Evolutionary conservation across 2,329 filamentous ascomycete species (phyloP).

Genomic region (Biscogniauxia sp.): DNA sequence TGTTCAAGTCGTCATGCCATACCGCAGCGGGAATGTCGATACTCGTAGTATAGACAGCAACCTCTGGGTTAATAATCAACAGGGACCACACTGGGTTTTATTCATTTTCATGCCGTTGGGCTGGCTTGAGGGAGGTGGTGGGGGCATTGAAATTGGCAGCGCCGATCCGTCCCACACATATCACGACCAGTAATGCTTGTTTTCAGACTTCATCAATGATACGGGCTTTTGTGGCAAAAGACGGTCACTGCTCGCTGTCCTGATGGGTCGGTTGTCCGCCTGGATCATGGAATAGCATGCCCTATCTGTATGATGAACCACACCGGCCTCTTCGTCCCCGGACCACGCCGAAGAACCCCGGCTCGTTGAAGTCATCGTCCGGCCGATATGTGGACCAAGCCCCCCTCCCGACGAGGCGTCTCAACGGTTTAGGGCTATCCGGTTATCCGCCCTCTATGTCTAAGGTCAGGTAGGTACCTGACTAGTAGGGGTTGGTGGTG

Average conservation of each 20-base stretch:
- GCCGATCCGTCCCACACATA: neutral
- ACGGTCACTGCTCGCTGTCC: neutral
- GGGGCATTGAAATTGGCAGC: conserved; percentile 1
- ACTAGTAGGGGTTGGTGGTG: neutral
- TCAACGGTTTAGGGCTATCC: neutral
- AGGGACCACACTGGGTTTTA: neutral
- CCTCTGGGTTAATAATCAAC: neutral
- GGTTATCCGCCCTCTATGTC: neutral
- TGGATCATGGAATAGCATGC: neutral
- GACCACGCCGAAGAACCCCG: neutral
- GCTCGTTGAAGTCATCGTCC: neutral
- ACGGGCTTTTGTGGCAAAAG: neutral
- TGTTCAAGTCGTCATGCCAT: neutral
- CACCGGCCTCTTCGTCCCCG: neutral
- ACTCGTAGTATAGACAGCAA: neutral
- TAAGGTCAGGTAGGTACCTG: no score
- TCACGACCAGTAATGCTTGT: neutral
- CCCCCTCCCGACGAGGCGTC: neutral
- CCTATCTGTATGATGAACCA: neutral
- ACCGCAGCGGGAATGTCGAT: neutral
- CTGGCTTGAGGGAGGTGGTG: neutral
- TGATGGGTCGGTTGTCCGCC: neutral
- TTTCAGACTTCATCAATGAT: neutral
- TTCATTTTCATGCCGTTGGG: neutral
- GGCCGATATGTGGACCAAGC: neutral